A percentile compares a stretch with the other conserved stretches of the same genome.
Conservation (phyloP, 306 rosid species). For the Quercus glauca region DNA sequence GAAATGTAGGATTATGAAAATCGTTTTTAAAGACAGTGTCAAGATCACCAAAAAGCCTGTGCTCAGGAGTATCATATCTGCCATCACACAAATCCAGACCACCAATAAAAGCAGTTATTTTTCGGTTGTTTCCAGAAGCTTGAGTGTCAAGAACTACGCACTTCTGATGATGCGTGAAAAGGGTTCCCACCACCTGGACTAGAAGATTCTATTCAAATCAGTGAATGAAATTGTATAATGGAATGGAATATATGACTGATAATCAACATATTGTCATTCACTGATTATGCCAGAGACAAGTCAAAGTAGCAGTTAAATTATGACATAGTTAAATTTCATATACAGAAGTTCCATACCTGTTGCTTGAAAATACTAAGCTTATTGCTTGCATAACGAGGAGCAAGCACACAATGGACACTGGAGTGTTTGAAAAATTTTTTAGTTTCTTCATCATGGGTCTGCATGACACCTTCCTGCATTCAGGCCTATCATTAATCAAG, state of each 20-base stretch:
- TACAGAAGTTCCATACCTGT: slow-evolving; percentile 43
- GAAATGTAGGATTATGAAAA: slow-evolving; percentile 63
- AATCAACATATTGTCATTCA: no score
- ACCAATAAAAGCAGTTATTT: slow-evolving; percentile 67
- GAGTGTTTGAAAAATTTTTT: slow-evolving; percentile 62
- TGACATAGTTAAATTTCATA: not conserved
- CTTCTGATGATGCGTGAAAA: slow-evolving; percentile 79
- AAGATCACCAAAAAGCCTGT: slow-evolving; percentile 50
- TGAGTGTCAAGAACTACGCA: slow-evolving; percentile 63
- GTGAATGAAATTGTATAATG: no score
- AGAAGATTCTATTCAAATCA: slow-evolving; percentile 23
- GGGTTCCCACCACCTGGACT: slow-evolving; percentile 74
- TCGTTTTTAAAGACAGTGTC: slow-evolving; percentile 56
- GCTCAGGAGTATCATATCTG: slow-evolving; percentile 77
- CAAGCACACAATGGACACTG: slow-evolving; percentile 69
- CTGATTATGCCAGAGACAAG: no score
- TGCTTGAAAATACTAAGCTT: slow-evolving; percentile 84
- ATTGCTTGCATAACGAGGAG: slow-evolving; percentile 83
- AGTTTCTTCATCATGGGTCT: slow-evolving; percentile 77
- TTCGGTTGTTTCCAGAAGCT: slow-evolving; percentile 53
- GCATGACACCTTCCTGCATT: slow-evolving; percentile 78
- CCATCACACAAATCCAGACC: slow-evolving; percentile 80
- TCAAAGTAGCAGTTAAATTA: no score
- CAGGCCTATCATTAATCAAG: slow-evolving; percentile 10
- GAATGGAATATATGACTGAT: no score